These are phyloP conservation scores for Jaenimonas drosophilae DNA, from an alignment of 208 protist genomes.

Conservation along the genomic window DNA sequence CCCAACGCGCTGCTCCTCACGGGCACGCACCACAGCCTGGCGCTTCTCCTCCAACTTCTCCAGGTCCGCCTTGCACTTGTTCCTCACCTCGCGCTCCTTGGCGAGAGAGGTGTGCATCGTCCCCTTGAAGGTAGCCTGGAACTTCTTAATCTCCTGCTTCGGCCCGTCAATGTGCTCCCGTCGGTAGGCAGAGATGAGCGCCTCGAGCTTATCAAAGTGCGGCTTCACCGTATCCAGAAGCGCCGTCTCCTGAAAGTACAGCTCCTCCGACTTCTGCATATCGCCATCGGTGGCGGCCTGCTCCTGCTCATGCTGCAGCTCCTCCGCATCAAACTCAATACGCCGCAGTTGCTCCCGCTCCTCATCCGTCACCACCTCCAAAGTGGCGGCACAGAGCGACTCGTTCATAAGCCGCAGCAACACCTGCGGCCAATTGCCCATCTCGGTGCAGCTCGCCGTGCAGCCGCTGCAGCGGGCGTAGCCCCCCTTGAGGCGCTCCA, in stretches of 20 bases:
- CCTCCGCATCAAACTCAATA: conserved; percentile 58
- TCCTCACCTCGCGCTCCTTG: conserved; percentile 9
- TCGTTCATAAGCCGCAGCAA: conserved; percentile 41
- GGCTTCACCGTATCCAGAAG: conserved; percentile 50
- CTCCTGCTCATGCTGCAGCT: conserved; percentile 64
- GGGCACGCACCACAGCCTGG: conserved; percentile 14
- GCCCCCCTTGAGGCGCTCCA: neutral
- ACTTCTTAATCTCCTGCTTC: conserved; percentile 11
- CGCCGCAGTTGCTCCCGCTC: conserved; percentile 54
- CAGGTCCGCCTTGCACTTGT: conserved; percentile 18
- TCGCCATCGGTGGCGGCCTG: conserved; percentile 68
- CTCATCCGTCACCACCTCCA: conserved; percentile 31
- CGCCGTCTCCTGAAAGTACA: conserved; percentile 72
- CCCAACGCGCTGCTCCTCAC: conserved; percentile 19
- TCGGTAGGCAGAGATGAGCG: conserved; percentile 23
- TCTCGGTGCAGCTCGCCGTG: neutral
- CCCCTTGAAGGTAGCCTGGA: conserved; percentile 13
- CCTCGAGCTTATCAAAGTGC: conserved; percentile 48
- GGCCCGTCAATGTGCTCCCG: conserved; percentile 16
- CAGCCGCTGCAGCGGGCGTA: neutral
- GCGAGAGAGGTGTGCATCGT: conserved; percentile 6
- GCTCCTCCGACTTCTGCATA: conserved; percentile 65
- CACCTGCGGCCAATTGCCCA: conserved; percentile 19
- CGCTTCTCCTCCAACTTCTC: conserved; percentile 18
- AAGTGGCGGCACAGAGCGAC: conserved; percentile 15